phyloP scores from a whole-genome alignment of 331 rosid species.

The Cydonia oblonga region DNA sequence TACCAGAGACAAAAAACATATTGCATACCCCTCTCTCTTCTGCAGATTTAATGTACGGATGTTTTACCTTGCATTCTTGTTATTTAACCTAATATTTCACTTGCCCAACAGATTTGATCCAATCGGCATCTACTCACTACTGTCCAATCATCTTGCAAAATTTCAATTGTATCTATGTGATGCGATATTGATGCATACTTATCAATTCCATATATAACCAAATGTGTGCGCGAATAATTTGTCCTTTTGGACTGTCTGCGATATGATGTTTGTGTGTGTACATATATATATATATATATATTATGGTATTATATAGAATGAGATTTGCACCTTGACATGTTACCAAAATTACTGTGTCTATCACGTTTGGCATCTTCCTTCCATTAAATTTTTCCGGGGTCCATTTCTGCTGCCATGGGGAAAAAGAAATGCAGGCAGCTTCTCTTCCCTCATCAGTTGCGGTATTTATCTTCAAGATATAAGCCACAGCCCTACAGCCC shows the following conservation, averaged over 20 bases:
- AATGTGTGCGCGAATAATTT: background rate
- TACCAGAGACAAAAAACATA: background rate
- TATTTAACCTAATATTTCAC: background rate
- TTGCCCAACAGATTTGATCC: background rate
- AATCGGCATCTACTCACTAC: background rate
- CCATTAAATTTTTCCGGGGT: background rate
- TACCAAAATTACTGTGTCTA: background rate
- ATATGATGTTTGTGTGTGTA: background rate
- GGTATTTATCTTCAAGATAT: background rate
- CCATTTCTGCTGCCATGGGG: background rate
- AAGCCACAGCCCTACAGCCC: slow-evolving; percentile 7
- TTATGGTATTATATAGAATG: background rate
- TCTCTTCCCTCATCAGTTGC: background rate
- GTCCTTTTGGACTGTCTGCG: background rate
- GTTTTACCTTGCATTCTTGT: background rate
- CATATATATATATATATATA: background rate
- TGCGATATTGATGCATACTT: background rate
- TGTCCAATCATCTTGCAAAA: background rate
- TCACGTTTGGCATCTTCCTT: background rate
- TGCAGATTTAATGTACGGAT: background rate
- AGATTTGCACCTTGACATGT: background rate
- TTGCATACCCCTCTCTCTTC: background rate
- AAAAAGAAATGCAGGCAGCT: background rate
- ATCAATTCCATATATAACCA: background rate
- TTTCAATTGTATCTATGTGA: background rate